A percentile compares a stretch with the other conserved stretches of the same genome.
Evolutionary conservation across 495 filamentous ascomycete species (phyloP).

Genomic region (Xylaria flabelliformis): DNA sequence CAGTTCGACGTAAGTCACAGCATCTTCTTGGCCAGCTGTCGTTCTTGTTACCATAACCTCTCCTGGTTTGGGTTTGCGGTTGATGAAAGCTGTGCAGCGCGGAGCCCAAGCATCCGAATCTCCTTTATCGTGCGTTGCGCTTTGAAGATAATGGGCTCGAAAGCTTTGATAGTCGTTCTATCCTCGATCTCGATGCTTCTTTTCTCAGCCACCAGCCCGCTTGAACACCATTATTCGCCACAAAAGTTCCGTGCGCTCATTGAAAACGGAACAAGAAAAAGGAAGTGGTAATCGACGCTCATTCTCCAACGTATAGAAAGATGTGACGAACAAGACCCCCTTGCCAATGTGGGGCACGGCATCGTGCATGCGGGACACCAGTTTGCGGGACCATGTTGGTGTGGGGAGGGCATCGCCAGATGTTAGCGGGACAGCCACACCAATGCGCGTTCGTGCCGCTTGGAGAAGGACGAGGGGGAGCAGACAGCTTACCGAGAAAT

Average conservation of each 20-base stretch:
- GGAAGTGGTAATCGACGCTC: not conserved
- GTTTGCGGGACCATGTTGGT: conserved; percentile 20
- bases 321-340: conserved; percentile 14
- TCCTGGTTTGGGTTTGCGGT: not conserved
- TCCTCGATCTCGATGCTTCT: conserved; percentile 4
- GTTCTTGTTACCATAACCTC: conserved; percentile 1
- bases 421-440: conserved; percentile 10
- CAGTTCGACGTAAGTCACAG: conserved; percentile 4
- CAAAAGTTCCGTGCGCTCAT: conserved; percentile 8
- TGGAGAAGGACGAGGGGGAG: not conserved
- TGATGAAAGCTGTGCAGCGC: not conserved
- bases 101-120: conserved; percentile 2
- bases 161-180: not conserved
- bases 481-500: not conserved
- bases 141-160: not conserved
- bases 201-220: not conserved
- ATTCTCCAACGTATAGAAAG: not conserved
- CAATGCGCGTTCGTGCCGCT: not conserved
- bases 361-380: conserved; percentile 11
- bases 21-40: not conserved
- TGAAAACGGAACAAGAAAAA: conserved; percentile 9
- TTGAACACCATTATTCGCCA: conserved; percentile 1
- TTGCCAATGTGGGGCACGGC: conserved; percentile 16
- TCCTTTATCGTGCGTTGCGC: not conserved
- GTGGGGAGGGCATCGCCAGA: conserved; percentile 10